Base-by-base conservation (phyloP, 805 yeast genomes). In the Komagataella ulmi region DNA sequence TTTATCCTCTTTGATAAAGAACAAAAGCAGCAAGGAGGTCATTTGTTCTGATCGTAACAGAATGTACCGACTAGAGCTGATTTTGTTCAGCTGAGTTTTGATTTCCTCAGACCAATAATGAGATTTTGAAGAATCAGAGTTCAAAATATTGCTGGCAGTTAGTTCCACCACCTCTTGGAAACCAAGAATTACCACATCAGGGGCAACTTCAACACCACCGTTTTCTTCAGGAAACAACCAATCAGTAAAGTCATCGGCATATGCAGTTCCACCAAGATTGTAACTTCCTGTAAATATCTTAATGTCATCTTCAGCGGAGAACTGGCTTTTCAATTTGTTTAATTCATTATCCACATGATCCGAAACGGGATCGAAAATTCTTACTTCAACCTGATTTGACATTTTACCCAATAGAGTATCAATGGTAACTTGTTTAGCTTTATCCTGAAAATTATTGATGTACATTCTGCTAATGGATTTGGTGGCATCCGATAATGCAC, bases 401-500 rank as follows among this genome's bases (percentile, higher is more conserved):
- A 84, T 76, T 54, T 88, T 77, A 1, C 99, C 99, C 40, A 93
- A 73, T 46, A 91, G 67, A 4, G 86, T 73, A 63, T 91, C 99
- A 55, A 90, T 90, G 1, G 89, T 85, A n/a, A 80, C 78, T 63
- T 93, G 99, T 55, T 89, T 86, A 46, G 81, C 83, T 59, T 86
- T 86, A 67, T 93, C 99, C 60, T 88, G 90, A 67, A 93, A 93
- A 56, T 95, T 91, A 68, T 93, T 93, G 63, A 93, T 91, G 65
- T 93, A 93, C 79, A 93, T 81, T 66, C 99, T 75, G 46, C 95
- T 83, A 7, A 93, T 96, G 0, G 97, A 88, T 66, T 93, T 93
- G 1, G 98, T 89, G 3, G 95, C 97, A 68, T 93, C 99, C 0
- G 96, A 85, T n/a, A 93, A 67, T 0, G 97, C 97, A 43, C 98